Evolutionary conservation across 2,329 filamentous ascomycete species (phyloP).

Genomic region (Claviceps maximensis): DNA sequence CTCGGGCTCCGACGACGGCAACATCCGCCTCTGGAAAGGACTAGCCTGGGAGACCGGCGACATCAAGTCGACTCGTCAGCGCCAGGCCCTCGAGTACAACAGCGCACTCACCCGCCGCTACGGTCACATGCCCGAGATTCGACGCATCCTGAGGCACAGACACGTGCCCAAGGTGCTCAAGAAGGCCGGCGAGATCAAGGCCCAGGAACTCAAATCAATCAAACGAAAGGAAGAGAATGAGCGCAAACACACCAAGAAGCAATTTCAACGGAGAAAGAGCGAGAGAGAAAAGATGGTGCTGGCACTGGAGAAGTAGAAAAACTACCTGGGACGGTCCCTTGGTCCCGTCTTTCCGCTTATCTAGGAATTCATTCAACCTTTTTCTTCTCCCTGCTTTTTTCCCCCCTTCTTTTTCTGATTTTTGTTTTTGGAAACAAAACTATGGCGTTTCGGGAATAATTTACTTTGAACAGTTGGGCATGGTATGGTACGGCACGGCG

Average conservation of each 20-base stretch:
- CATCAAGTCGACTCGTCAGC: slow-evolving; percentile 71
- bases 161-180: slow-evolving; percentile 88
- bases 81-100: slow-evolving; percentile 86
- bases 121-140: slow-evolving; percentile 91
- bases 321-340: background rate
- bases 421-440: background rate
- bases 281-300: slow-evolving; percentile 92
- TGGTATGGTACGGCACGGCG: slow-evolving; percentile 4
- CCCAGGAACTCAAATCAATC: slow-evolving; percentile 72
- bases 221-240: slow-evolving; percentile 92
- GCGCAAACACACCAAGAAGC: slow-evolving; percentile 78
- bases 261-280: slow-evolving; percentile 55
- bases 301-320: slow-evolving; percentile 40
- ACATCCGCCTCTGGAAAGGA: slow-evolving; percentile 74
- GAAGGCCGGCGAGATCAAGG: slow-evolving; percentile 93
- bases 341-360: too few relatives aligned
- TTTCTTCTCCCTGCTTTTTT: background rate
- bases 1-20: slow-evolving; percentile 86
- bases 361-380: background rate
- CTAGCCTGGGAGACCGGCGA: slow-evolving; percentile 73
- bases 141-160: slow-evolving; percentile 77
- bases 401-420: background rate
- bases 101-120: slow-evolving; percentile 71
- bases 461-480: background rate
- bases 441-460: slow-evolving; percentile 1